phyloP scores from a whole-genome alignment of 2,329 filamentous ascomycete species.

The Calonectria hongkongensis region DNA sequence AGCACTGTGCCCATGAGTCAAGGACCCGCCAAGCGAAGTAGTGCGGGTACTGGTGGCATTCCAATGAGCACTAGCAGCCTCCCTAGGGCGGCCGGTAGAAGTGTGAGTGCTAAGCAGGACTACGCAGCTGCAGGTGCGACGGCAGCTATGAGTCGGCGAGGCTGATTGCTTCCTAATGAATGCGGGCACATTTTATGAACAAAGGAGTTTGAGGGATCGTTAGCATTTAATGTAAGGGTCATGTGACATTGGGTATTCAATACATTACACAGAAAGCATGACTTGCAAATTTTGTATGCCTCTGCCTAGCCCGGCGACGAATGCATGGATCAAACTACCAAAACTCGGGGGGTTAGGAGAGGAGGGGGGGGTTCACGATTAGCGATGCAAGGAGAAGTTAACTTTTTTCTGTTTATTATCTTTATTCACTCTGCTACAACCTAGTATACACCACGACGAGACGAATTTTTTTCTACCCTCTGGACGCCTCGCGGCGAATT shows the following conservation, averaged over 20 bases:
- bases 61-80: slow-evolving; percentile 68
- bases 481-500: slow-evolving; percentile 41
- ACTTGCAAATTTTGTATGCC: slow-evolving; percentile 38
- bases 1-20: slow-evolving; percentile 63
- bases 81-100: slow-evolving; percentile 74
- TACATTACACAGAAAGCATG: slow-evolving; percentile 47
- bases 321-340: slow-evolving; percentile 45
- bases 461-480: slow-evolving; percentile 41
- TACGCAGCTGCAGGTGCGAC: slow-evolving; percentile 75
- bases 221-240: slow-evolving; percentile 50
- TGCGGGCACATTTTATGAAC: slow-evolving; percentile 45
- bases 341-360: slow-evolving; percentile 31
- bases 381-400: slow-evolving; percentile 37
- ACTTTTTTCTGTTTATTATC: slow-evolving; percentile 41
- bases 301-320: slow-evolving; percentile 43
- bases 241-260: slow-evolving; percentile 52
- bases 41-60: slow-evolving; percentile 66
- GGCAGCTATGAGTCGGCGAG: slow-evolving; percentile 75
- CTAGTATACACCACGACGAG: slow-evolving; percentile 46
- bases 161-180: slow-evolving; percentile 52
- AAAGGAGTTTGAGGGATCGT: slow-evolving; percentile 51
- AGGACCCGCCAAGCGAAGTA: slow-evolving; percentile 71
- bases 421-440: slow-evolving; percentile 43
- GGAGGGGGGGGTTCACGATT: slow-evolving; percentile 36
- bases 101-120: slow-evolving; percentile 75